These are phyloP conservation scores for Pterocarpus santalinus DNA, from an alignment of 306 rosid genomes.

Conservation along the genomic window DNA sequence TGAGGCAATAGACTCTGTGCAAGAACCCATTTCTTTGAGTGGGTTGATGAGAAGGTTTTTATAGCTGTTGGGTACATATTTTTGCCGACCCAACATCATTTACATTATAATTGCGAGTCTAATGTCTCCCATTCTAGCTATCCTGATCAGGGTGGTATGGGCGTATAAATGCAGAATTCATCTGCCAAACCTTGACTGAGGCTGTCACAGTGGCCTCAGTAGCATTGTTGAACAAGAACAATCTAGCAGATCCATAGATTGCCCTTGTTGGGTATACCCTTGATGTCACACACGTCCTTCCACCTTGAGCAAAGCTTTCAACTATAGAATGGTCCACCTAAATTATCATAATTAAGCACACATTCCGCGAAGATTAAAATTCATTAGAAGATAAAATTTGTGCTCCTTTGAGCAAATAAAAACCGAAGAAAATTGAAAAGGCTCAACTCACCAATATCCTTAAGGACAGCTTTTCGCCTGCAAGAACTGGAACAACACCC, in stretches of 20 bases:
- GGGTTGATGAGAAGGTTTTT: background rate
- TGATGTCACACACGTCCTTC: constrained; percentile 78
- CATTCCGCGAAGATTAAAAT: background rate
- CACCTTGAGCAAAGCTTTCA: constrained; percentile 95
- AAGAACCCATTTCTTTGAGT: constrained; percentile 7
- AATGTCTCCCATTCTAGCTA: background rate
- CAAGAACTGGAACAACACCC: constrained; percentile 72
- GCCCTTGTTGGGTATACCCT: constrained; percentile 93
- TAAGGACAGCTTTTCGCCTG: constrained; percentile 73
- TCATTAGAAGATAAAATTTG: background rate
- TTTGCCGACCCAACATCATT: constrained; percentile 1
- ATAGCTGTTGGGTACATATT: background rate
- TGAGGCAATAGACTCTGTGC: background rate
- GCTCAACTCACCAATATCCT: constrained; percentile 71
- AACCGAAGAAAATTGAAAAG: background rate
- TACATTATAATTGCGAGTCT: background rate
- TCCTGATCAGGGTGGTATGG: constrained; percentile 63
- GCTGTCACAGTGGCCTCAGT: constrained; percentile 70
- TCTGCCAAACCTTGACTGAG: constrained; percentile 83
- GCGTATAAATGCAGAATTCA: constrained; percentile 93
- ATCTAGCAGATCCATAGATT: constrained; percentile 80
- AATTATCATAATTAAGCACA: background rate
- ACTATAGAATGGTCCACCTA: constrained; percentile 93
- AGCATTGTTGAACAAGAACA: constrained; percentile 90
- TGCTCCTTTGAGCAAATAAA: background rate